Base-by-base conservation (phyloP, 2,329 filamentous ascomycete species). In the Xylariaceae sp. region DNA sequence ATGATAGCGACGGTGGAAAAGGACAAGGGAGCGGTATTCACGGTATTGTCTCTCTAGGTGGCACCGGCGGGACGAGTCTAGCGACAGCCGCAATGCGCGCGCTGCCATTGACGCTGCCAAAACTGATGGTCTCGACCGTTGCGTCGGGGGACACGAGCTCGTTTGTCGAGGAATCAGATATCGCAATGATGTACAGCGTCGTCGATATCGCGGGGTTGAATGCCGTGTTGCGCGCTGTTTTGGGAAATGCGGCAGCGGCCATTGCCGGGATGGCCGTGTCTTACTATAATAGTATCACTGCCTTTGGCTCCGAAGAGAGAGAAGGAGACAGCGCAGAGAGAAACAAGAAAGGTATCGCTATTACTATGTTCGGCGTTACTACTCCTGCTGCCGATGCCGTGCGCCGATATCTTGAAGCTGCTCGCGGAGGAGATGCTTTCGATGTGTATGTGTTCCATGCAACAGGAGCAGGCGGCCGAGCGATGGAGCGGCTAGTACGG, bases 331-430 rank as follows among this genome's bases (percentile, higher is more conserved):
- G 25, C 22, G 27, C 4, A 6, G 36, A 45, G 41, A 33, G 25
- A 23, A 39, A 32, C 16, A 49, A 71, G 54, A 75, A 72, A 44
- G 67, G 74, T 0, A 68, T 88, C 6, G 84, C 75, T 0, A 75
- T 87, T 20, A 86, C 83, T 2, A 88, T 88, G 84, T 88, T 87
- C 57, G 84, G 85, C 2, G 83, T 88, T 6, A 88, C 85, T 0
- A 88, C 83, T 0, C 82, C 83, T 0, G 78, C 76, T 10, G 83
- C 82, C 0, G 76, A 82, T 37, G 64, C 61, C 1, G 75, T 83
- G 2, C 72, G 80, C 0, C n/a, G n/a, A n/a, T n/a, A n/a, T n/a
- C n/a, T n/a, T n/a, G n/a, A n/a, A n/a, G 54, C 62, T 2, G 63
- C 75, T 37, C 68, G 86, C 0, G 70, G 77, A 41, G 49, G 61